These are phyloP conservation scores for Phytophthora pisi DNA, from an alignment of 352 stramenopile genomes.

Conservation along the genomic window DNA sequence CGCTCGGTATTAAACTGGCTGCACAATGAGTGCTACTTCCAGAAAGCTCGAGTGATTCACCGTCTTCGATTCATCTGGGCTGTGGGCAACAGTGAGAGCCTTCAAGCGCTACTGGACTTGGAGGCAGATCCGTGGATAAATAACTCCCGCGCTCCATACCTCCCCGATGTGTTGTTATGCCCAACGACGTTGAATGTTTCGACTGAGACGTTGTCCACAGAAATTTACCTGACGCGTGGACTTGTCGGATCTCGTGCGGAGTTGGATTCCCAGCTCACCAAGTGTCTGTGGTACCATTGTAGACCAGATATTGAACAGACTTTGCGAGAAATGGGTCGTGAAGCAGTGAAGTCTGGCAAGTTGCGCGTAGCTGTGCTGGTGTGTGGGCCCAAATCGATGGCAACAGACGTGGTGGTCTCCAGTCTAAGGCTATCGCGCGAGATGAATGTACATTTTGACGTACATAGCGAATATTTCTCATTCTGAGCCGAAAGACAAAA, in stretches of 20 bases:
- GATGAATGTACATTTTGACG: conserved; percentile 45
- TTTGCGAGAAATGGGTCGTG: conserved; percentile 30
- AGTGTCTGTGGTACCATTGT: conserved; percentile 30
- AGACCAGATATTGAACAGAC: conserved; percentile 31
- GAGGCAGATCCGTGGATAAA: conserved; percentile 13
- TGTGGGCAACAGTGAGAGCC: conserved; percentile 42
- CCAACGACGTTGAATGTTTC: conserved; percentile 15
- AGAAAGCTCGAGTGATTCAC: conserved; percentile 25
- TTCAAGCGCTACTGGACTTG: conserved; percentile 28
- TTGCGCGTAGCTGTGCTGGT: conserved; percentile 44
- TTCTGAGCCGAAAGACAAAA: conserved; percentile 10
- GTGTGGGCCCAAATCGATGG: conserved; percentile 37
- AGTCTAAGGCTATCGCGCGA: conserved; percentile 23
- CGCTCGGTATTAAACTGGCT: conserved; percentile 43
- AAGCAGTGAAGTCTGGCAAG: conserved; percentile 15
- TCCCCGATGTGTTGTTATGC: conserved; percentile 27
- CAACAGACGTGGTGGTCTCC: conserved; percentile 25
- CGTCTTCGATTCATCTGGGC: conserved; percentile 50
- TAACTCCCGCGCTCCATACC: conserved; percentile 8
- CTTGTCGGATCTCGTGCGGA: conserved; percentile 24
- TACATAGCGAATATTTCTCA: conserved; percentile 34
- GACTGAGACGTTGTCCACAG: conserved; percentile 37
- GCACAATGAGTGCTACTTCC: conserved; percentile 20
- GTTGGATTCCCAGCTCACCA: conserved; percentile 24
- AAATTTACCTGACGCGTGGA: conserved; percentile 43